Evolutionary conservation across 495 filamentous ascomycete species (phyloP), one percentile per base, ranked within the genome.

Genomic region (Penicillium simplicissimum): DNA sequence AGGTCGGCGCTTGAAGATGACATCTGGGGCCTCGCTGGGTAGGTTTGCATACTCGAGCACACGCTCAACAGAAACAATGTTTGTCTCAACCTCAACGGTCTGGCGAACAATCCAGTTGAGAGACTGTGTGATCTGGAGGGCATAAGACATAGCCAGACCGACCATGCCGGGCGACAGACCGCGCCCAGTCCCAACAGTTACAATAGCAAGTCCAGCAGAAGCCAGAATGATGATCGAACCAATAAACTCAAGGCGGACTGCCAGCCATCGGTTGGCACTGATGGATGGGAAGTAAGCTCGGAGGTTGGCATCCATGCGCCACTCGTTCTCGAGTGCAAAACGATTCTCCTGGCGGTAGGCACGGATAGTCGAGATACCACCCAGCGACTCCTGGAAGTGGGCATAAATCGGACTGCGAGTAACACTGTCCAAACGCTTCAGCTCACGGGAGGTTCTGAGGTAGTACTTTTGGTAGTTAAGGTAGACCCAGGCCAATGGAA

Each of bases 61-160:
- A 61, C 96, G 89, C 83, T 99, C 96, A 56, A 99, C 96, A 11
- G 96, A 96, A 58, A 99, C 94, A 62, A 98, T 98, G 76, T 99
- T 99, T 38, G 95, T 98, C 81, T 99, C 96, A 34, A 98, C 96
- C 76, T 99, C 96, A 15, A 99, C 96, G 4, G 95, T 97, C 78
- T 99, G 96, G 56, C 96, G 89, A 48, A 99, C 96, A 67, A 99
- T 97, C 95, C 95, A 99, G 79, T 99, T 99, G 62, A 99, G 81
- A n/a, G 93, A 96, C 69, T 92, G 90, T 19, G 96, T 99, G 70
- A 98, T 98, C 78, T 97, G 91, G 62, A 99, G 82, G 51, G 93
- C 95, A 74, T 98, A 97, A 40, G 93, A 96, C 93, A 99, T 95
- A 59, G 92, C 85, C 72, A 99, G 80, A 79, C 96, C 96, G 53